Base-by-base conservation (phyloP, 305 asterid species). In the Fraxinus ornus region DNA sequence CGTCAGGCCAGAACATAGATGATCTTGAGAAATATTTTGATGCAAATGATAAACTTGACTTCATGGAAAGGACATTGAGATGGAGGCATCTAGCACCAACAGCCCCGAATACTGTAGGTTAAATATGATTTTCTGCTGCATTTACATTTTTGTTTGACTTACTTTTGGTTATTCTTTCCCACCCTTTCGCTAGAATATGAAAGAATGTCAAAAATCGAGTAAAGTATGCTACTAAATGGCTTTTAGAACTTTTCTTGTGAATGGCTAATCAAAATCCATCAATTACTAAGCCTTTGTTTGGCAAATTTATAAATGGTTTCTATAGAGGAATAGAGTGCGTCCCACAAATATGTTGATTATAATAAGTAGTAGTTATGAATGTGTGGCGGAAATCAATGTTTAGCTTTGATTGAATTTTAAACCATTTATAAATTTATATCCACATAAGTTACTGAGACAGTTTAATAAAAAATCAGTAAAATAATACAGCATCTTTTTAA, bases 31-130 rank as follows among this genome's bases (percentile, higher is more conserved):
- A 89, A 85, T 94, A 96, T 89, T 91, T 97, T 68, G 92, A 93
- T 76, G 98, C 95, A 26, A 78, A 87, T 74, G 87, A 83, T 85
- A 91, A 85, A 84, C 86, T 92, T 79, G 97, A 85, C 75, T 94
- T 92, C 81, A 77, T 96, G 92, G 99, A 94, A 87, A 91, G 99
- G 91, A 94, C 98, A 52, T 80, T 96, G 90, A 90, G 92, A 90
- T 96, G 99, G 98, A 91, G 99, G 84, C 99, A 94, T 89, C 78
- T 96, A 47, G 98, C 98, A 85, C 99, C 99, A 79, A 92, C 99
- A 9, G 94, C 98, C 74, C 98, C 98, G 66, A 96, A 92, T 81
- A 96, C 99, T 81, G 95, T 96, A 85, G 98, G 99, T 94, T 81
- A 73, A 70, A 26, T 82, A 81, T 47, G 81, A 74, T 57, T 77